Conservation (phyloP, 768 basidiomycete species). For the Auriscalpium vulgare region DNA sequence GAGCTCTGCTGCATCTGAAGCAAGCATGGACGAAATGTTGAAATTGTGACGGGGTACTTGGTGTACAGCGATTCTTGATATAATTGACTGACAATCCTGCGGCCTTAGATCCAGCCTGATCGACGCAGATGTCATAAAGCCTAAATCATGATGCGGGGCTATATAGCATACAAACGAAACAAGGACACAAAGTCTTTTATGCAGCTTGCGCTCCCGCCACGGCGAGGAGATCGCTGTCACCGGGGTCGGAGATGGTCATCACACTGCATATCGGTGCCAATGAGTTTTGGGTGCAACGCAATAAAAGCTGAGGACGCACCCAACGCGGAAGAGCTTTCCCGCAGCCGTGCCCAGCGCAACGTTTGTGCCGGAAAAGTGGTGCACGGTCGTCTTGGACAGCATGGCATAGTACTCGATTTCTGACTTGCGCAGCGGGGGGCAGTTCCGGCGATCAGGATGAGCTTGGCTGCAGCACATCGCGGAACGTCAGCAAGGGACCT, state of each 20-base stretch:
- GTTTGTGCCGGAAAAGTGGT: conserved; percentile 97
- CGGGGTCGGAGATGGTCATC: conserved; percentile 94
- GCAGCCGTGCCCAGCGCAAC: conserved; percentile 98
- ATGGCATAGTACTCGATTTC: conserved; percentile 99
- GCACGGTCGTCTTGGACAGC: conserved; percentile 98
- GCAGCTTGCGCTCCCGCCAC: conserved; percentile 69
- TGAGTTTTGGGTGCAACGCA: background rate
- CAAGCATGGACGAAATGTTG: too few species aligned
- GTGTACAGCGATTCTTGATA: too few species aligned
- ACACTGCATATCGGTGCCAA: conserved; percentile 45
- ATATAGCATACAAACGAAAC: conserved; percentile 9
- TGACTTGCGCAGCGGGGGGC: conserved; percentile 97
- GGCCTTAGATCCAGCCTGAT: too few species aligned
- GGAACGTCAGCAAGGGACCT: conserved; percentile 81
- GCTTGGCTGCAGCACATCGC: conserved; percentile 65
- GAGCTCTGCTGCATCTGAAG: too few species aligned
- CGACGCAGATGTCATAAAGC: background rate
- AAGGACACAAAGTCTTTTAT: conserved; percentile 29
- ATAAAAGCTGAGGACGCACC: conserved; percentile 39
- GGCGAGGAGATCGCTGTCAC: conserved; percentile 91
- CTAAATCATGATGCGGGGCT: conserved; percentile 12
- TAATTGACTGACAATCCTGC: too few species aligned
- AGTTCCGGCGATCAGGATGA: conserved; percentile 97
- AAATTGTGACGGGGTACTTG: too few species aligned
- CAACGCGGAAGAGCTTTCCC: conserved; percentile 98